Base-by-base conservation (phyloP, 768 basidiomycete species). In the Russula olivacea region DNA sequence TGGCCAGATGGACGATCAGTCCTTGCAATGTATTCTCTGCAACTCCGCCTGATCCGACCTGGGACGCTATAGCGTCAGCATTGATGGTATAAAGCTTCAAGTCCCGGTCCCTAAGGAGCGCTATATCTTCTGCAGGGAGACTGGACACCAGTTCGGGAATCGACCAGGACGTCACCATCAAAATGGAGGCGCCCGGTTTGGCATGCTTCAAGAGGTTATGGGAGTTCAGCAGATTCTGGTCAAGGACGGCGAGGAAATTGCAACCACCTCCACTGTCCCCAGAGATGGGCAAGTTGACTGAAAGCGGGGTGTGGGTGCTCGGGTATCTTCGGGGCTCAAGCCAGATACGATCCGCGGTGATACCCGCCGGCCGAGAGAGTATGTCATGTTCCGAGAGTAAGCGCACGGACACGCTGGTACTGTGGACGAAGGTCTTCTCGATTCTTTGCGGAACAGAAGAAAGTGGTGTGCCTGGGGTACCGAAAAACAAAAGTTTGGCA, bases 111-210 rank as follows among this genome's bases (percentile, higher is more conserved):
- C 74, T 68, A 66, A 89, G 77, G 50, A 80, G 69, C 15, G 75
- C 70, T 41, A 79, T 70, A 57, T 80, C 78, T 11, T 80, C 75
- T 14, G 78, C 64, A 1, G 86, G 79, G 43, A 96, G 78, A 71
- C 85, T 93, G 49, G 84, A 76, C 6, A 80, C 72, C 41, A 97
- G 76, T 70, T 98, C 94, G 14, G 83, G 81, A 30, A 80, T 70
- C 3, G 87, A 80, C 93, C 93, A 97, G 19, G 83, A 74, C 2
- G 93, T 85, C 56, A 83, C 74, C 58, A 96, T 73, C 59, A 98
- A 83, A 38, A 97, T 81, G 9, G 85, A 76, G 0, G 93, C 87
- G 8, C 81, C 81, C 4, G 75, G 73, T 63, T 85, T 87, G 30
- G 89, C 86, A 54, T 85, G 80, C 30, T 83, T 75, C 56, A 97